These are phyloP conservation scores for Tulasnella sp. DNA, from an alignment of 768 basidiomycete species.

Conservation along the genomic window DNA sequence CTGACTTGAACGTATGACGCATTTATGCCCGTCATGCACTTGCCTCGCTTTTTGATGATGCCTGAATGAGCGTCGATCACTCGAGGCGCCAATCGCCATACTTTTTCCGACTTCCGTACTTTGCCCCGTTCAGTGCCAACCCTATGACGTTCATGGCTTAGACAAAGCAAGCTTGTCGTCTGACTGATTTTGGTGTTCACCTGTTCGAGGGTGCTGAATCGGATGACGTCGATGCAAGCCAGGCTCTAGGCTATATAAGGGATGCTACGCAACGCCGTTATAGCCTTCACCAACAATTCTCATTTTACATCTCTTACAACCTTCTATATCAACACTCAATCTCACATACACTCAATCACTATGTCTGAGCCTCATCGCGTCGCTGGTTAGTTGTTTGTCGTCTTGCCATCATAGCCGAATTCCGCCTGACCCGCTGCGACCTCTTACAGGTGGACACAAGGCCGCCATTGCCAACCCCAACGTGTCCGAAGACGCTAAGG, in stretches of 20 bases:
- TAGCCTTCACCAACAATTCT: neutral
- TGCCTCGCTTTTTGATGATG: too few relatives aligned
- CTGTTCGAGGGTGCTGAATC: too few relatives aligned
- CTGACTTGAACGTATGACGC: neutral
- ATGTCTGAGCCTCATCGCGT: slow-evolving; percentile 25
- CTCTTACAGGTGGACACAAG: slow-evolving; percentile 19
- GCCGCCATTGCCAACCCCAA: slow-evolving; percentile 27
- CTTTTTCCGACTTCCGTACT: too few relatives aligned
- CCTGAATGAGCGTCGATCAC: neutral
- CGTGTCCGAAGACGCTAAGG: slow-evolving; percentile 26
- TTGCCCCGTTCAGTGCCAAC: too few relatives aligned
- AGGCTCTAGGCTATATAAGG: neutral
- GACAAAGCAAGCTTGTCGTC: too few relatives aligned
- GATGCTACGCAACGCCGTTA: neutral
- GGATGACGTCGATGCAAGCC: neutral
- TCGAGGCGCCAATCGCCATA: neutral
- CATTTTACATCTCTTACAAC: neutral
- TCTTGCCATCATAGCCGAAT: neutral
- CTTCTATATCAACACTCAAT: neutral
- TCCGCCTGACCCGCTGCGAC: neutral
- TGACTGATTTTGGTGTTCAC: too few relatives aligned
- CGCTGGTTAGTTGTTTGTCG: neutral
- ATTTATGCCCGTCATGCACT: neutral
- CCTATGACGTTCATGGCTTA: too few relatives aligned
- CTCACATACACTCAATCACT: neutral